A percentile compares a stretch with the other conserved stretches of the same genome.
Evolutionary conservation across 805 yeast genomes (phyloP).

Genomic region (Brettanomyces custersianus): DNA sequence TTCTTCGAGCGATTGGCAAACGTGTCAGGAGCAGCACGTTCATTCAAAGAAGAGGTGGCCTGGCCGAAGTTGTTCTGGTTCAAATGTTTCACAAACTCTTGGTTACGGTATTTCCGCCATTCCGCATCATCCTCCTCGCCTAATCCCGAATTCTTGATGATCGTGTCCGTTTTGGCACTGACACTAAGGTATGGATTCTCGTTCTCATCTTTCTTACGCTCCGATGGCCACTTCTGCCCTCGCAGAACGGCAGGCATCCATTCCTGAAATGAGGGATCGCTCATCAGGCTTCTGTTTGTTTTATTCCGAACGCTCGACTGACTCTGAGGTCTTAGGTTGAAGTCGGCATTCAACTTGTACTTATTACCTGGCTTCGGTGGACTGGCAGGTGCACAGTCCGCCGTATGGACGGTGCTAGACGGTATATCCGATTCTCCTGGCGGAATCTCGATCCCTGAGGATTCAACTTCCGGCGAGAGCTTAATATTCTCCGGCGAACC

Average conservation of each 20-base stretch:
- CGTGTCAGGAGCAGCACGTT: slow-evolving; percentile 19
- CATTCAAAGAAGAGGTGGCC: neutral
- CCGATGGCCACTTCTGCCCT: slow-evolving; percentile 9
- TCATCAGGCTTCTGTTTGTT: neutral
- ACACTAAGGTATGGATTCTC: slow-evolving; percentile 15
- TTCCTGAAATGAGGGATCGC: slow-evolving; percentile 2
- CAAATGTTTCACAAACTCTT: slow-evolving; percentile 14
- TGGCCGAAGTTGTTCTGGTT: slow-evolving; percentile 12
- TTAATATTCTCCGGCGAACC: no score
- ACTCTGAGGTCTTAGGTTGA: slow-evolving; percentile 3
- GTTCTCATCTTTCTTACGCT: neutral
- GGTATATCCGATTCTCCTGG: no score
- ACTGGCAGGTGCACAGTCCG: slow-evolving; percentile 12
- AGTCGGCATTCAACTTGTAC: slow-evolving; percentile 7
- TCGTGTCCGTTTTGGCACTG: slow-evolving; percentile 1
- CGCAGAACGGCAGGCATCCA: slow-evolving; percentile 4
- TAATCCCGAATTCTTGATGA: neutral
- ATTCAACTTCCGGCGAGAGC: no score
- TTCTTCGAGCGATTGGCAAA: slow-evolving; percentile 20
- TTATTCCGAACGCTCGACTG: slow-evolving; percentile 2
- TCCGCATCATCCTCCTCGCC: slow-evolving; percentile 16
- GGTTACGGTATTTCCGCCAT: slow-evolving; percentile 21
- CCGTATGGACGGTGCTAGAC: slow-evolving; percentile 16
- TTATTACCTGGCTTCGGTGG: slow-evolving; percentile 3
- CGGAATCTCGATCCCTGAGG: neutral